Base-by-base conservation (phyloP, 1,139 yeast species). In the Debaryomyces sp. region DNA sequence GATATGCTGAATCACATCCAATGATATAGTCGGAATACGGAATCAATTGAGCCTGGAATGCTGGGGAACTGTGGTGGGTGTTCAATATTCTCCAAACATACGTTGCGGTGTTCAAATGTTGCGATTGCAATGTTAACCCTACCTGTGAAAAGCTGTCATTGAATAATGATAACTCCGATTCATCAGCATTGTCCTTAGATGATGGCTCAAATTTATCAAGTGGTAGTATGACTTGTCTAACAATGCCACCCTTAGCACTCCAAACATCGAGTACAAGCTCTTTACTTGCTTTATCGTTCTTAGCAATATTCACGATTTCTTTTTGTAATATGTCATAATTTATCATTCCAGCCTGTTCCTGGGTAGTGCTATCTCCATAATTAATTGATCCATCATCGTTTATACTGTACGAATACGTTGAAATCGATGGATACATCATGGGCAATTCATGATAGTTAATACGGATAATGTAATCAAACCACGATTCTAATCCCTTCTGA, bases 1-100 rank as follows among this genome's bases (percentile, higher is more conserved):
- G 68, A 44, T 62, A 74, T 0, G 77, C 77, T 0, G 79, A 72
- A 56, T 91, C 96, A 48, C 96, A 90, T 5, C 96, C 97, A 44
- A 94, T 84, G 49, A 94, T 87, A 62, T 89, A 94, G 64, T 94
- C 99, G 1, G 94, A 84, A 58, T 86, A 86, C 0, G 97, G 92
- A 36, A 89, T 77, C 38, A 94, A 77, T 24, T 95, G 96, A 0
- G 96, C 91, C 44, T 71, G 71, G 57, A 87, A 89, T 0, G 97
- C 97, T 0, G 98, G 97, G 0, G 96, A 88, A 48, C 83, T 81
- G 15, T 80, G 83, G 46, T 87, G 84, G 10, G 94, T 85, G 50
- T 81, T 81, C 49, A 94, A 69, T 39, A 94, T 84, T 59, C 94
- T 94, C 89, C 97, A 94, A 13, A 91, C 96, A 63, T 81, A 88